Evolutionary conservation across 2,329 filamentous ascomycete species (phyloP), one percentile per base, ranked within the genome.

Genomic region (Claviceps maximensis): DNA sequence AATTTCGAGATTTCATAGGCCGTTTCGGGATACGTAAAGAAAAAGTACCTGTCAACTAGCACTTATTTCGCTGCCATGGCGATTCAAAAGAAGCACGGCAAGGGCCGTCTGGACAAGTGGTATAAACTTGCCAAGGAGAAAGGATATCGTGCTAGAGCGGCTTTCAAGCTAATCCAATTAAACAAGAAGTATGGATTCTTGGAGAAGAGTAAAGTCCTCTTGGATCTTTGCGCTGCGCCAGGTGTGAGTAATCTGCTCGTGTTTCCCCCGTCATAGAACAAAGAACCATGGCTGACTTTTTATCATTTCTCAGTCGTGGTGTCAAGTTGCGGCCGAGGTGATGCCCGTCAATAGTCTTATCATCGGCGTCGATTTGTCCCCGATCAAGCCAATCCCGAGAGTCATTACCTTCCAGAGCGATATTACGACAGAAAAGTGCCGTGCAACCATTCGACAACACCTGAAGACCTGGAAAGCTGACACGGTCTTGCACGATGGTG

Each of bases 131-230:
- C 93, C 57, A 98, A 98, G 71, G 93, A 98, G 69, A 97, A 96
- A 71, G 93, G 93, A 57, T 98, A 96, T 67, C 80, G 93, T 64
- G 91, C 93, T 57, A 82, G 93, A 78, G 90, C 93, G 61, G 90
- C 93, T 53, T 97, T 97, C 79, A 98, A 98, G 74, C 74, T 98
- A 62, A 91, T 98, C 61, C 91, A 98, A 69, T 75, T 98, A 63
- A 98, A 98, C 75, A 96, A 97, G 73, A 97, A 96, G 69, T 98
- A 95, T 85, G 87, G 89, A 60, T 98, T 98, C 71, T 76, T 98
- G 61, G 89, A 97, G 70, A 91, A 94, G 76, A 94, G 89, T 71
- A 95, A 88, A 75, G 93, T 97, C 63, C 75, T 96, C 56, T 77
- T 98, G 67, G 94, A 98, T 84, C 86, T 98, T 66, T 98, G 93